These are phyloP conservation scores for Ceratocystis albifundus DNA, from an alignment of 2,329 filamentous ascomycete genomes.

Conservation along the genomic window DNA sequence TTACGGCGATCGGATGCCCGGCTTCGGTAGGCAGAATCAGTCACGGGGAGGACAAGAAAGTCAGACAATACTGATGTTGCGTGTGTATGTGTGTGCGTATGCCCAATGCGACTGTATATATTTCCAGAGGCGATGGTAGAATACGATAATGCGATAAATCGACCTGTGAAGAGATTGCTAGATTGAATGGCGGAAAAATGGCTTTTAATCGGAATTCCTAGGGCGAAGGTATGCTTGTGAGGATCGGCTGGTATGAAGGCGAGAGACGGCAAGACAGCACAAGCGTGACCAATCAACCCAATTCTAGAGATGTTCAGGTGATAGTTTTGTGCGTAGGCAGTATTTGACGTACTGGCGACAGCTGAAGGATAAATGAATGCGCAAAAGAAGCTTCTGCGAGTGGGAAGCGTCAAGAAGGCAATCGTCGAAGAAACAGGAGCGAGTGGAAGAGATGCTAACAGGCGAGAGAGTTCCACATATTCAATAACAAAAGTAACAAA, in stretches of 20 bases:
- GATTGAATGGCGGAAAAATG: background rate
- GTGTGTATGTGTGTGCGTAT: too few relatives aligned
- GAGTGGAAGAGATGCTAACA: conserved; percentile 3
- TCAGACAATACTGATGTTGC: too few relatives aligned
- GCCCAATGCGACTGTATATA: too few relatives aligned
- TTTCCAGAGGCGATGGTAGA: too few relatives aligned
- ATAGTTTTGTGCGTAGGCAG: background rate
- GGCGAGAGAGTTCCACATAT: background rate
- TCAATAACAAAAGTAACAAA: conserved; percentile 5
- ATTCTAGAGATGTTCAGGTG: background rate
- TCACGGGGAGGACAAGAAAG: too few relatives aligned
- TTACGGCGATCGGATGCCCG: too few relatives aligned
- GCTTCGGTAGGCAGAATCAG: too few relatives aligned
- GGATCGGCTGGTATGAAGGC: background rate
- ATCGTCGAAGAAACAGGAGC: conserved; percentile 12
- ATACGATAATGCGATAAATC: background rate
- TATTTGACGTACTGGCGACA: background rate
- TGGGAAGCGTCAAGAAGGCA: background rate
- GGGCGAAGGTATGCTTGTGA: background rate
- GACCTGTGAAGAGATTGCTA: background rate
- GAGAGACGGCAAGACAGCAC: conserved; percentile 1
- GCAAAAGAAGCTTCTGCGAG: background rate
- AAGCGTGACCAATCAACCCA: background rate
- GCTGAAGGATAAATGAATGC: background rate
- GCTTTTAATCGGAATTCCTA: background rate